Base-by-base conservation (phyloP, 2,329 filamentous ascomycete genomes). In the Colletotrichum gigasporum region DNA sequence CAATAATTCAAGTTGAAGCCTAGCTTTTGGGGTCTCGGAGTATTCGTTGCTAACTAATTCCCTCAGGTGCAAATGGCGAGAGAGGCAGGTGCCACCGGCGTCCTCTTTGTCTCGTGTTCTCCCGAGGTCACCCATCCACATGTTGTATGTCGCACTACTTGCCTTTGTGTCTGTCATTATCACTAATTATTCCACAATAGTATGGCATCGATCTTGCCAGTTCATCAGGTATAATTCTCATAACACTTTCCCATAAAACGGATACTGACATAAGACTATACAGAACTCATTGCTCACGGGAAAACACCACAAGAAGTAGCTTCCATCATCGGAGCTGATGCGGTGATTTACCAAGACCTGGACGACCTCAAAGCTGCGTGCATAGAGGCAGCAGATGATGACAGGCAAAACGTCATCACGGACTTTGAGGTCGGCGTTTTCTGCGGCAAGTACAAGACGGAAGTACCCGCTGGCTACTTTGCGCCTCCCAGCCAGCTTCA, bases 351-450 rank as follows among this genome's bases (percentile, higher is more conserved):
- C 71, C 81, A 82, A 66, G 73, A 73, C 12, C 85, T 98, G 2
- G 85, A 89, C 1, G 94, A 96, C 71, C 82, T 97, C 12, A 90
- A 91, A 73, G 87, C 85, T 24, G 89, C 94, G 0, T 97, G 94
- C 73, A 85, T 89, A 1, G 89, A 93, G 69, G 86, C 92, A 5
- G 89, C 87, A 65, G 85, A 88, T 52, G 80, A 85, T 55, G 78
- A 85, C 65, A 34, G 12, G 30, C 7, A 34, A 34, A 80, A 81
- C 34, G 74, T 77, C 32, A 74, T 87, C 71, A 82, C 82, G 6
- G 82, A 90, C 57, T 97, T 97, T 69, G 95, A 97, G 74, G 90
- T 96, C 2, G 94, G 95, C 59, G 94, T 97, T 8, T 97, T 97
- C 80, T 93, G 90, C 73, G 95, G 95, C 51, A 88, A 89, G 68